Evolutionary conservation across 768 basidiomycete species (phyloP).

Genomic region (Cubamyces lactineus): DNA sequence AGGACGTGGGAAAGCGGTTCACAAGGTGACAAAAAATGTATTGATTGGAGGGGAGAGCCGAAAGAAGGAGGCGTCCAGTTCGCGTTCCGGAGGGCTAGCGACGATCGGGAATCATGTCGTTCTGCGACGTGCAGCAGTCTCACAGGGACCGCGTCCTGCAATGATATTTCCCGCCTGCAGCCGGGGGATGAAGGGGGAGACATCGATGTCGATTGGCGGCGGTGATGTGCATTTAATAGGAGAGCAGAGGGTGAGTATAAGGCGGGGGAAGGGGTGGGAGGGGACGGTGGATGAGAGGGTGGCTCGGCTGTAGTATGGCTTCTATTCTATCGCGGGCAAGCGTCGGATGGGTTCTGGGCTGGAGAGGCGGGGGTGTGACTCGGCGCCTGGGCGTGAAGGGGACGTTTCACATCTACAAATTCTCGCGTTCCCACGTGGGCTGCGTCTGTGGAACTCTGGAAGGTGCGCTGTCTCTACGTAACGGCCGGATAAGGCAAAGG

Average conservation of each 20-base stretch:
- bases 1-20: conserved; percentile 29
- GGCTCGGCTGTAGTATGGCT: conserved; percentile 19
- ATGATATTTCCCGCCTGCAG: conserved; percentile 4
- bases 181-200: neutral
- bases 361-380: conserved; percentile 14
- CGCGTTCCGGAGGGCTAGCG: conserved; percentile 27
- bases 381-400: conserved; percentile 19
- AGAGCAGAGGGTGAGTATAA: no score
- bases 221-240: neutral
- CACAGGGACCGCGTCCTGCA: conserved; percentile 14
- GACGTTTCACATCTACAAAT: conserved; percentile 26
- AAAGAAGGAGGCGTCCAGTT: conserved; percentile 27
- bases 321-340: conserved; percentile 28
- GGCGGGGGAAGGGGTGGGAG: neutral
- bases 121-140: conserved; percentile 24
- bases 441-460: neutral
- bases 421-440: conserved; percentile 23
- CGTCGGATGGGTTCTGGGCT: conserved; percentile 27
- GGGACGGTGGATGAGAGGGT: neutral
- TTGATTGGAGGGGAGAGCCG: conserved; percentile 24
- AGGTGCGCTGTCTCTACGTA: conserved; percentile 18
- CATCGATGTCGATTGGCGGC: neutral
- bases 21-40: conserved; percentile 29
- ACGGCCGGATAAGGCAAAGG: conserved; percentile 8
- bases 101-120: conserved; percentile 30